Evolutionary conservation across 2,329 filamentous ascomycete species (phyloP).

Genomic region (Gnomoniopsis smithogilvyi): DNA sequence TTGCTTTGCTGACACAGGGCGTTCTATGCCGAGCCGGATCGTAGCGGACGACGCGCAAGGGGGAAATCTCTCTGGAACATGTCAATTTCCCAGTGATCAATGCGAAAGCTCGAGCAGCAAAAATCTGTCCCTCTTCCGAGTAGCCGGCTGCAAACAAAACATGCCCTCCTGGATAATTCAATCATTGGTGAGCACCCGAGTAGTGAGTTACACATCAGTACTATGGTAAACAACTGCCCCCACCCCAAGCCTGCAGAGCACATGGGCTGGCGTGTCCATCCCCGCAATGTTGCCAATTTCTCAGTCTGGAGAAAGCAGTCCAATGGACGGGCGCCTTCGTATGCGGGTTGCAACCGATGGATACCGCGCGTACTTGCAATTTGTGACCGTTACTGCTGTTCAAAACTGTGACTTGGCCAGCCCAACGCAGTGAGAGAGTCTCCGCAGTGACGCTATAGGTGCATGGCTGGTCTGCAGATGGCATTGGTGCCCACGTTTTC

Average conservation of each 20-base stretch:
- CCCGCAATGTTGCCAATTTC: neutral
- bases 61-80: neutral
- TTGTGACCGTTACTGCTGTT: neutral
- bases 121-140: too few relatives aligned
- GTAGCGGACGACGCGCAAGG: neutral
- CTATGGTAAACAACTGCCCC: too few relatives aligned
- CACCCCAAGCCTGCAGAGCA: neutral
- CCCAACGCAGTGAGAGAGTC: neutral
- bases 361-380: neutral
- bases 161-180: too few relatives aligned
- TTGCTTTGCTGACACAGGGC: neutral
- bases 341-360: neutral
- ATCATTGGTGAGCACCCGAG: too few relatives aligned
- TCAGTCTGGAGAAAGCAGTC: neutral
- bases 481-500: too few relatives aligned
- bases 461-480: neutral
- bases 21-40: too few relatives aligned
- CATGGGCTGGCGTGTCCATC: neutral
- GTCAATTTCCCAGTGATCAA: neutral
- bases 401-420: too few relatives aligned
- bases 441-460: slow-evolving; percentile 3
- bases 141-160: too few relatives aligned
- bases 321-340: neutral
- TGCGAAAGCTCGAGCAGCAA: too few relatives aligned
- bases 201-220: too few relatives aligned